phyloP scores from a whole-genome alignment of 768 basidiomycete species.

The Suillus lakei region DNA sequence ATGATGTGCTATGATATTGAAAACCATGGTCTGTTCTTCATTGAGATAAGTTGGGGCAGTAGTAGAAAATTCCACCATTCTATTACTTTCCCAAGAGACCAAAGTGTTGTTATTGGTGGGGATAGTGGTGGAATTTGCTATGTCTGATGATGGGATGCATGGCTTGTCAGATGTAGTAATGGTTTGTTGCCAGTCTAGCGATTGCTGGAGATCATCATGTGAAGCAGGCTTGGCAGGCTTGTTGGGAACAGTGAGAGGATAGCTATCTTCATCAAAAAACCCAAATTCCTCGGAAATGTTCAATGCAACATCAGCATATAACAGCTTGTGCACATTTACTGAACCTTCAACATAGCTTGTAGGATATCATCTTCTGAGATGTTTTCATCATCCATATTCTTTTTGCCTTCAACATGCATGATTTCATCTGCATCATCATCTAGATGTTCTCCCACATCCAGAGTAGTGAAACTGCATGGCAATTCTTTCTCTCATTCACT shows the following conservation, averaged over 20 bases:
- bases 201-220: background rate
- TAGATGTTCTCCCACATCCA: background rate
- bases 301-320: background rate
- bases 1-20: slow-evolving; percentile 40
- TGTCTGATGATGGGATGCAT: too few relatives aligned
- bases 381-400: fast-evolving
- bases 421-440: background rate
- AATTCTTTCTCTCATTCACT: background rate
- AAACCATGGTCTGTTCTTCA: slow-evolving; percentile 23
- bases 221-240: too few relatives aligned
- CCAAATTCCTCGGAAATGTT: background rate
- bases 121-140: too few relatives aligned
- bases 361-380: background rate
- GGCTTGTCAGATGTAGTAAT: too few relatives aligned
- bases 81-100: too few relatives aligned
- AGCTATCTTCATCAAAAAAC: background rate
- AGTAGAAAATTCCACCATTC: too few relatives aligned
- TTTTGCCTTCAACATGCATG: too few relatives aligned
- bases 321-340: background rate
- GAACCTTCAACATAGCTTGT: background rate
- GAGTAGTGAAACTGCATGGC: background rate
- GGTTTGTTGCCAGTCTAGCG: too few relatives aligned
- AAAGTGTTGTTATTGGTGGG: too few relatives aligned
- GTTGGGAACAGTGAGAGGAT: background rate
- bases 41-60: background rate